Evolutionary conservation across 805 yeast species (phyloP).

Genomic region (Clavispora carvajalis): DNA sequence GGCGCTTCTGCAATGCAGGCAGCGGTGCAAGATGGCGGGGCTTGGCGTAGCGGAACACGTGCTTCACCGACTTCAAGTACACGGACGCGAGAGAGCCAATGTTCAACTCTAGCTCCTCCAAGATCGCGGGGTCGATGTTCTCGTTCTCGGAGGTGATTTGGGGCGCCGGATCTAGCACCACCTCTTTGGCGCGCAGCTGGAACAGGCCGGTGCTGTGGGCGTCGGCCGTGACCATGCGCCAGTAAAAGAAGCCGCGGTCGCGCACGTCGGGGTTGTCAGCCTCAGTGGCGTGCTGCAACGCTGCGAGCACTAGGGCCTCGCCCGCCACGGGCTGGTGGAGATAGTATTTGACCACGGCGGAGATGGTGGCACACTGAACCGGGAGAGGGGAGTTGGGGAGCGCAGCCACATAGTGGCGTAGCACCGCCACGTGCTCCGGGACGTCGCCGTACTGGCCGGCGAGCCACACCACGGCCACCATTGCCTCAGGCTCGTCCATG

Average conservation of each 20-base stretch:
- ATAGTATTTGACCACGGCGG: constrained; percentile 70
- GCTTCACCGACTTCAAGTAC: constrained; percentile 77
- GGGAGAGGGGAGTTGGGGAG: constrained; percentile 64
- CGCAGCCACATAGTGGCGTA: constrained; percentile 34
- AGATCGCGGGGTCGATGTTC: constrained; percentile 57
- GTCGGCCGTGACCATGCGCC: constrained; percentile 63
- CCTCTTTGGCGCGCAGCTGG: constrained; percentile 33
- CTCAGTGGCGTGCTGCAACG: constrained; percentile 67
- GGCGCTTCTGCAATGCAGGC: constrained; percentile 32
- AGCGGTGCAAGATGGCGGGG: constrained; percentile 45
- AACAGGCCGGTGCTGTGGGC: constrained; percentile 34
- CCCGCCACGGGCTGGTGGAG: constrained; percentile 50
- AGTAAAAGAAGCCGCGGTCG: constrained; percentile 79
- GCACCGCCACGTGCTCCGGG: constrained; percentile 36
- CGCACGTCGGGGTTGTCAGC: constrained; percentile 81
- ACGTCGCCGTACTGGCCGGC: constrained; percentile 61
- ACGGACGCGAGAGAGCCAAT: constrained; percentile 81
- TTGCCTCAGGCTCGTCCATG: constrained; percentile 73
- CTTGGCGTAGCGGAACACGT: constrained; percentile 66
- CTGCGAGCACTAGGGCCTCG: constrained; percentile 51
- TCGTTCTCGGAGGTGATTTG: constrained; percentile 62
- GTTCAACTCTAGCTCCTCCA: constrained; percentile 78
- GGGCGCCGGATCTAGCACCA: constrained; percentile 62
- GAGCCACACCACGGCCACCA: constrained; percentile 77
- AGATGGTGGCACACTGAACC: constrained; percentile 68